Evolutionary conservation across 352 stramenopile genomes (phyloP), one percentile per base, ranked within the genome.

Genomic region (Phytophthora melonis): DNA sequence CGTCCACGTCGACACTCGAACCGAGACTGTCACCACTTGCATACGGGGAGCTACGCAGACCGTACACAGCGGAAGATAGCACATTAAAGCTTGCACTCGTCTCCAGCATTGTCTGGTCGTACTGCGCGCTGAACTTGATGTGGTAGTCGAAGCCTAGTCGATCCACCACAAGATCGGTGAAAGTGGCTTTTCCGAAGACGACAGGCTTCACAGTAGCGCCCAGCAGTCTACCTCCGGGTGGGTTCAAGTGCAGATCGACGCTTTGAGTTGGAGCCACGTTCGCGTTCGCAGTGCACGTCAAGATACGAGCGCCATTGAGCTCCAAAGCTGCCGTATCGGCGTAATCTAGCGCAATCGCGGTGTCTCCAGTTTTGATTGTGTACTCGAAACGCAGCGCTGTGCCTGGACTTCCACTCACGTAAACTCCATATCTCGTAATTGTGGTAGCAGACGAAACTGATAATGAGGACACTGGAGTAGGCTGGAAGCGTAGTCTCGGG

Each of bases 201-300:
- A 95, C 85, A 3, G 69, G 54, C 54, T 89, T 84, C 6, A 60
- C 72, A 9, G 74, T 82, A 25, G 47, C 74, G 11, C 82, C 84
- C 0, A 87, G 41, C 8, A 93, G 62, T n/a, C 66, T 68, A 1
- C 90, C 88, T 1, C 88, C 86, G 0, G 89, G 86, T 6, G 90
- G 90, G 59, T 97, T 97, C 23, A 97, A 57, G 49, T 96, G 88
- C n/a, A 86, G 58, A 61, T 97, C 83, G 2, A 83, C 88, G 5
- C 54, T 69, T 60, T 96, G 90, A 0, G 82, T 82, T 3, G 88
- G 79, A 1, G 70, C 23, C 2, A 73, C 54, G 19, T 56, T 68
- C 5, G 66, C 59, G 6, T 79, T 63, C 7, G 82, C 45, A 5
- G 84, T 81, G 16, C 87, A 93, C 10, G 90, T 94, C 18, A 95